These are phyloP conservation scores for Amphichorda felina DNA, from an alignment of 2,329 filamentous ascomycete species.

Conservation along the genomic window DNA sequence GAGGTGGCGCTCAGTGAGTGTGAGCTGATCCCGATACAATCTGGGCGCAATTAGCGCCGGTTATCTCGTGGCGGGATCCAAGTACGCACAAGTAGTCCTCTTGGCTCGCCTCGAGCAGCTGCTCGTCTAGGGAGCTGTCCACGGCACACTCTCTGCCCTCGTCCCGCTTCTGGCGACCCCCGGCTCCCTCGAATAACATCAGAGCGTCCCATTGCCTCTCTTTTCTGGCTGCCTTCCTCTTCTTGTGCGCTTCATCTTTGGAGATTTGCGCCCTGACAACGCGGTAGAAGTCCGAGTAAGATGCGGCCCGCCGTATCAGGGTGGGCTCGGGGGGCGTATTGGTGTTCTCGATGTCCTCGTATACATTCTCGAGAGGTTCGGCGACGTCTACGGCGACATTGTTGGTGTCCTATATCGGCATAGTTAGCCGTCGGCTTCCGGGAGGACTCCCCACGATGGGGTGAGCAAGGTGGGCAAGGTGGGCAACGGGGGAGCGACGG, in stretches of 20 bases:
- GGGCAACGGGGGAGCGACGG: constrained; percentile 17
- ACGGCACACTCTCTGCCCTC: constrained; percentile 9
- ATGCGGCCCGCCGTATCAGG: constrained; percentile 55
- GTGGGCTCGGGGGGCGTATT: constrained; percentile 55
- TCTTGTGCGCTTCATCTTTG: constrained; percentile 32
- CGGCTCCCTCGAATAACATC: constrained; percentile 14
- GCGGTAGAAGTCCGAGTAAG: constrained; percentile 65
- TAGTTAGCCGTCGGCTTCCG: background rate
- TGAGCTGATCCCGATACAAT: constrained; percentile 70
- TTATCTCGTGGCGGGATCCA: background rate
- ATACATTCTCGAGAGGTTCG: constrained; percentile 44
- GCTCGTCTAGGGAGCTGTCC: constrained; percentile 39
- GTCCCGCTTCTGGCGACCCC: constrained; percentile 8
- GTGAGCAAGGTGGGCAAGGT: background rate
- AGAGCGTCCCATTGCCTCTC: constrained; percentile 40
- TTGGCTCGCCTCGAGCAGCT: constrained; percentile 70
- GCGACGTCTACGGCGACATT: constrained; percentile 33
- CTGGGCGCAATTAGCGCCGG: constrained; percentile 21
- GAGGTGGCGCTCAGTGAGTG: constrained; percentile 71
- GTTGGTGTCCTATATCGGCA: constrained; percentile 35
- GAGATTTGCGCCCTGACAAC: constrained; percentile 44
- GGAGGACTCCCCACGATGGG: background rate
- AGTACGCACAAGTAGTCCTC: constrained; percentile 66
- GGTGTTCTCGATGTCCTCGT: constrained; percentile 42
- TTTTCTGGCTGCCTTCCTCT: constrained; percentile 18